Base-by-base conservation (phyloP, 192 early-diverging fungal species). In the Diversispora epigaea region DNA sequence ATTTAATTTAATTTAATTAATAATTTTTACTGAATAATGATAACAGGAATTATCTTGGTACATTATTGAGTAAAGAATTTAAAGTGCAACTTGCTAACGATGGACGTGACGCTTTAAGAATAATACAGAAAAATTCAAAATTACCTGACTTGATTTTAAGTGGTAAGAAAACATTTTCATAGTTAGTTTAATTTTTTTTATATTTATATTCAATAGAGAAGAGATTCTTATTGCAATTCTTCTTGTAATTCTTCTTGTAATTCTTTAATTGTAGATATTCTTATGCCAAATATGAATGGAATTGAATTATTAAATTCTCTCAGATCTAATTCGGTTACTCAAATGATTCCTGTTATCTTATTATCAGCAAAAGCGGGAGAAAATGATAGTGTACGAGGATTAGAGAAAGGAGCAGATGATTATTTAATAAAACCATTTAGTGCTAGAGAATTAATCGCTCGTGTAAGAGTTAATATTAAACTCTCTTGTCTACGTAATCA, bases 231-330 rank as follows among this genome's bases (percentile, higher is more conserved):
- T n/a, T n/a, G n/a, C n/a, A n/a, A n/a, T n/a, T n/a, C n/a, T n/a
- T n/a, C n/a, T n/a, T n/a, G n/a, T n/a, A n/a, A n/a, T n/a, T n/a
- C n/a, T n/a, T 57, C 41, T 0, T 45, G 1, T 25, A 21, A 14
- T 6, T 44, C 57, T 7, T 12, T 15, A 32, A 32, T 32, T 32
- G 2, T 70, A 76, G 87, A 88, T 77, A 80, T 88, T 11, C 86
- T 83, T 60, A 90, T 90, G 89, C 89, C 89, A 5, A 82, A 84
- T 9, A 80, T 90, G 85, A 81, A 88, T 72, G 89, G 89, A 4
- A 81, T 82, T 40, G 80, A 82, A 15, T 72, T 90, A 8, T 68
- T 87, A 5, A 79, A 79, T 62, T 71, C 74, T 10, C 69, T 90
- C 19, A 77, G 84, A 15, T 61, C 47, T 32, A 57, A 82, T n/a